Evolutionary conservation across 2,329 filamentous ascomycete genomes (phyloP).

Genomic region (Biscogniauxia marginata): DNA sequence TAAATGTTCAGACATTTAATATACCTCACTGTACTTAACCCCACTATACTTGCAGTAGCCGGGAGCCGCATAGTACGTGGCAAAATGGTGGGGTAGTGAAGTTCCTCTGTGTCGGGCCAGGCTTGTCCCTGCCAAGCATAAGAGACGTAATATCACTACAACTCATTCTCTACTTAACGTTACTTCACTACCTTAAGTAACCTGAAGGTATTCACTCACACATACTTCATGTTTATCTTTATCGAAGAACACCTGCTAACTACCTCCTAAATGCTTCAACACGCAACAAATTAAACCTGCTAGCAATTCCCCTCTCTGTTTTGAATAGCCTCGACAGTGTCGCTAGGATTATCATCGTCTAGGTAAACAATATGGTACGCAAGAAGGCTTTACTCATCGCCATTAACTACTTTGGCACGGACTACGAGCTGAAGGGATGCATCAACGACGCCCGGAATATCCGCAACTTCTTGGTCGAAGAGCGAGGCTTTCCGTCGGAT

Average conservation of each 20-base stretch:
- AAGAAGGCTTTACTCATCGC: constrained; percentile 36
- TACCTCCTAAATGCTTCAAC: no score
- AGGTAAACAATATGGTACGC: constrained; percentile 22
- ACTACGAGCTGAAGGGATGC: constrained; percentile 23
- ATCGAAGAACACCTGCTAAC: no score
- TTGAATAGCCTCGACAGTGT: no score
- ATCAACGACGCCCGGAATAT: constrained; percentile 38
- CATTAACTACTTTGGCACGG: constrained; percentile 24
- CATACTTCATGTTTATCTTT: no score
- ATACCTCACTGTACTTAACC: no score
- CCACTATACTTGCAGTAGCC: background rate
- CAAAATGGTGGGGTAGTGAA: background rate
- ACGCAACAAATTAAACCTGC: constrained; percentile 2
- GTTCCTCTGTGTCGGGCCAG: background rate
- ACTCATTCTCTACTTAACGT: constrained; percentile 1
- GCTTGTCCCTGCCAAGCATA: background rate
- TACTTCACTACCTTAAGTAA: background rate
- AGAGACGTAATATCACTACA: no score
- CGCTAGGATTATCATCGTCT: no score
- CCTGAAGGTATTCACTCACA: no score
- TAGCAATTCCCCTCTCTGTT: no score
- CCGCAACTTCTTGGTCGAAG: constrained; percentile 36
- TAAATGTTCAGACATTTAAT: no score
- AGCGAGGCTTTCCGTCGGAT: constrained; percentile 36
- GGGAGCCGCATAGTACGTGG: background rate